phyloP scores from a whole-genome alignment of 371 early-diverging fungal genomes.

The Capillidium heterosporum region DNA sequence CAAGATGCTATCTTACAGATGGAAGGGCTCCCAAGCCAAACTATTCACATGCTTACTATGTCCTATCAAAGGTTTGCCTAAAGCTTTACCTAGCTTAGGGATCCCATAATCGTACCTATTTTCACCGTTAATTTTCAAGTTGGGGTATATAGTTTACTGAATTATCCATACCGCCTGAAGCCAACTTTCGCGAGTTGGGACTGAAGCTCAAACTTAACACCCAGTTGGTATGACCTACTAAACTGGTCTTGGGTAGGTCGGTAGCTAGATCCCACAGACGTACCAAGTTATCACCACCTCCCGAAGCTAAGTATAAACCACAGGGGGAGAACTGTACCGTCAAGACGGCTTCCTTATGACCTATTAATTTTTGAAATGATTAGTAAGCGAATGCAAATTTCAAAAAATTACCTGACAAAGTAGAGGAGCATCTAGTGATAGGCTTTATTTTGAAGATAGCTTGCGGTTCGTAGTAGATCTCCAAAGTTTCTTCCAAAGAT shows the following conservation, averaged over 20 bases:
- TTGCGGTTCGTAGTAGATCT: constrained; percentile 81
- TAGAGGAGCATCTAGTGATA: constrained; percentile 75
- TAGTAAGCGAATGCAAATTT: background rate
- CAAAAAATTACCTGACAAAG: constrained; percentile 37
- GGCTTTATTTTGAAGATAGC: constrained; percentile 85
- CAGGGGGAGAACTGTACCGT: constrained; percentile 83
- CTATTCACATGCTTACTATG: constrained; percentile 80
- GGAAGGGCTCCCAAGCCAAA: constrained; percentile 85
- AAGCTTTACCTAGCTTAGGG: constrained; percentile 53
- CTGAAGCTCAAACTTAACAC: constrained; percentile 88
- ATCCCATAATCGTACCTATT: constrained; percentile 57
- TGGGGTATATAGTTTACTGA: constrained; percentile 25
- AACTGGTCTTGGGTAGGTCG: constrained; percentile 52
- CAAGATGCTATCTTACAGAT: constrained; percentile 28
- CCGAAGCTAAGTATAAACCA: constrained; percentile 76
- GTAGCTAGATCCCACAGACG: constrained; percentile 94
- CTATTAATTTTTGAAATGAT: constrained; percentile 12
- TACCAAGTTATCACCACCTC: constrained; percentile 90
- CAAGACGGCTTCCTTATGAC: constrained; percentile 89
- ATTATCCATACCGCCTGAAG: constrained; percentile 91
- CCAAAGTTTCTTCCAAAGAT: constrained; percentile 67
- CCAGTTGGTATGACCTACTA: constrained; percentile 68
- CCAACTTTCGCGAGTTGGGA: constrained; percentile 68
- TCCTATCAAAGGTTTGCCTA: constrained; percentile 66
- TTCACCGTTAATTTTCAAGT: background rate